These are phyloP conservation scores for Aristolochia californica DNA, from an alignment of 164 flowering plant species.

Conservation along the genomic window DNA sequence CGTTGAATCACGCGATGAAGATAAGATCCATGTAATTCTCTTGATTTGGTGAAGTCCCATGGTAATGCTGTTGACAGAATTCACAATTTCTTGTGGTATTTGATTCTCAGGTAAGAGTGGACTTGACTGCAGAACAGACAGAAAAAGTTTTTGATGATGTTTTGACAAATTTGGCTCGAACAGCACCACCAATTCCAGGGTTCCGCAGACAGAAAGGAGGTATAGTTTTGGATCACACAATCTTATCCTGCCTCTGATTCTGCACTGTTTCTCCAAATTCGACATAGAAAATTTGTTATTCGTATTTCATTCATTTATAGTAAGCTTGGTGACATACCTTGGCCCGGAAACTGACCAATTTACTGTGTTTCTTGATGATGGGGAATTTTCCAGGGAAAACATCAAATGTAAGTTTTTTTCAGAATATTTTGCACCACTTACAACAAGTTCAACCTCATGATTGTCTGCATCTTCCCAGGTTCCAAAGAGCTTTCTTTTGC, in stretches of 20 bases:
- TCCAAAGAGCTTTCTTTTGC: conserved; percentile 52
- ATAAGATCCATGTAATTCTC: conserved; percentile 41
- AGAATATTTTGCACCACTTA: background rate
- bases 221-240: conserved; percentile 5
- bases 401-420: conserved; percentile 35
- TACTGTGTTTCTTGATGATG: conserved; percentile 6
- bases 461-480: conserved; percentile 25
- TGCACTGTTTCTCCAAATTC: background rate
- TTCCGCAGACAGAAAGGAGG: conserved; percentile 77
- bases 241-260: background rate
- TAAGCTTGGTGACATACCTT: too few species aligned
- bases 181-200: conserved; percentile 84
- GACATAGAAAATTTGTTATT: too few species aligned
- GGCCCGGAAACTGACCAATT: too few species aligned
- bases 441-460: too few species aligned
- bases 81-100: background rate
- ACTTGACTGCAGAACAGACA: conserved; percentile 50
- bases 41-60: too few species aligned
- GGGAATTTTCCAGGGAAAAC: conserved; percentile 55
- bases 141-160: conserved; percentile 45
- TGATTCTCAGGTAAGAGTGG: conserved; percentile 51
- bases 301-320: too few species aligned
- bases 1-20: conserved; percentile 46
- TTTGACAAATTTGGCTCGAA: conserved; percentile 46
- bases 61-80: too few species aligned